These are phyloP conservation scores for Breviolum minutum DNA, from an alignment of 73 alveolate genomes.

Conservation along the genomic window DNA sequence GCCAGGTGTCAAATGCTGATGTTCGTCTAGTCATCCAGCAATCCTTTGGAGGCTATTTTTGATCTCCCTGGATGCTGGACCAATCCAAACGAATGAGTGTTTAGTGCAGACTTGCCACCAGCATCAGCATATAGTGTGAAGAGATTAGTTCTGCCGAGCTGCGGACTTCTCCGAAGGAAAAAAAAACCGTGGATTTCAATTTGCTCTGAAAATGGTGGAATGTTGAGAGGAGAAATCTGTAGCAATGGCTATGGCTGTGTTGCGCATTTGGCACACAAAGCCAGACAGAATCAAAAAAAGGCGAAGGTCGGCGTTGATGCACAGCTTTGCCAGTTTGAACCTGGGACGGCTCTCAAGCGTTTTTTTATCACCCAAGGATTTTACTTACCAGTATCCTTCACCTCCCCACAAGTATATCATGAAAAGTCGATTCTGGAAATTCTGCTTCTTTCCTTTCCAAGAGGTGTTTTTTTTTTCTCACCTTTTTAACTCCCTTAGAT, in stretches of 20 bases:
- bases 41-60: neutral
- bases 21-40: neutral
- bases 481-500: neutral
- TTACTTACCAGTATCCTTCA: no score
- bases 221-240: neutral
- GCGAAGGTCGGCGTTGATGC: no score
- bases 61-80: neutral
- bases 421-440: no score
- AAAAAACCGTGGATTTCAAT: neutral
- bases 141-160: neutral
- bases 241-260: neutral
- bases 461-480: neutral
- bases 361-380: no score
- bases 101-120: neutral
- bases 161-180: neutral
- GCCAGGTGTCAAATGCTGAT: no score
- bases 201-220: neutral
- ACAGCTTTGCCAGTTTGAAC: no score
- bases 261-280: conserved; percentile 34
- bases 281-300: neutral
- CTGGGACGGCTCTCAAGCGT: no score
- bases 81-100: conserved; percentile 9
- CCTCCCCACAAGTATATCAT: no score
- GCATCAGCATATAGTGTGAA: neutral
- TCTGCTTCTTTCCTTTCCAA: neutral